Evolutionary conservation across 2,329 filamentous ascomycete species (phyloP).

Genomic region (Cordyceps sp.): DNA sequence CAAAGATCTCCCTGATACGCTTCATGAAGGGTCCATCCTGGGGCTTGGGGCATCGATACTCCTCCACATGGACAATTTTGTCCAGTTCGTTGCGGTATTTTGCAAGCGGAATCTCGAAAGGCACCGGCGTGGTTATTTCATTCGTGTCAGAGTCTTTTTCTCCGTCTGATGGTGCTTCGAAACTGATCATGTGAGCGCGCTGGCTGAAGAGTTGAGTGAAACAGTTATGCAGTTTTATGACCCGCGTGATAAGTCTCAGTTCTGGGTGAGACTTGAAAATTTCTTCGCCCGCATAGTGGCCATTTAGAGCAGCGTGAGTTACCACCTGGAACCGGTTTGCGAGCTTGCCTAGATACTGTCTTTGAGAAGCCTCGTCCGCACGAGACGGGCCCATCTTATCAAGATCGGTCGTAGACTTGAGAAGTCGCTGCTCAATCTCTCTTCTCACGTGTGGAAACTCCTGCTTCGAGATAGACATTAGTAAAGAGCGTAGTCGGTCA

Average conservation of each 20-base stretch:
- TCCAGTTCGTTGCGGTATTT: too few species aligned
- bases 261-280: slow-evolving; percentile 11
- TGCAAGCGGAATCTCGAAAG: too few species aligned
- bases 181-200: slow-evolving; percentile 7
- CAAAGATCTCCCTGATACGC: too few species aligned
- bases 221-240: slow-evolving; percentile 18
- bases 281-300: slow-evolving; percentile 14
- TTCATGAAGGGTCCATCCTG: too few species aligned
- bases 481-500: slow-evolving; percentile 16
- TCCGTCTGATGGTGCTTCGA: too few species aligned
- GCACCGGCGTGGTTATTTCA: too few species aligned
- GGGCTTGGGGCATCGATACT: too few species aligned
- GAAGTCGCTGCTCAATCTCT: slow-evolving; percentile 10
- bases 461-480: slow-evolving; percentile 21
- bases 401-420: slow-evolving; percentile 5
- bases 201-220: slow-evolving; percentile 15
- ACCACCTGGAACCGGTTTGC: slow-evolving; percentile 13
- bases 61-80: too few species aligned
- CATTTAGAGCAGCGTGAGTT: slow-evolving; percentile 15
- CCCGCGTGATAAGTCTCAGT: slow-evolving; percentile 19
- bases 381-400: slow-evolving; percentile 15
- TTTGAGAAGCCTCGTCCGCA: slow-evolving; percentile 12
- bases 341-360: slow-evolving; percentile 16
- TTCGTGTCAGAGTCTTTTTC: too few species aligned
- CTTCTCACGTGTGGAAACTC: slow-evolving; percentile 18